Evolutionary conservation across 441 rosid species (phyloP).

Genomic region (Adansonia grandidieri): DNA sequence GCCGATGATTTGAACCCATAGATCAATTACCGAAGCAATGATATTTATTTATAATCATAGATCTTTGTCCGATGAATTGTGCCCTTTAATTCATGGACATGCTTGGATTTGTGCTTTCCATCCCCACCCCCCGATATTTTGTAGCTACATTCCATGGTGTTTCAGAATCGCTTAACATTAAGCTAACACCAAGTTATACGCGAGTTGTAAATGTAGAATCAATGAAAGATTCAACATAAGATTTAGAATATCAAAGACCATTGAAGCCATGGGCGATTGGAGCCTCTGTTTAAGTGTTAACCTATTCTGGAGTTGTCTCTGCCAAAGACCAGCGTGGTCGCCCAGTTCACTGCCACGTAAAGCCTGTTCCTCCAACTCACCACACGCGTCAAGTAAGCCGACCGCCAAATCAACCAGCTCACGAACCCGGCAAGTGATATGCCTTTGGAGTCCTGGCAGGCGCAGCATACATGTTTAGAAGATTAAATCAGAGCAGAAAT

Average conservation of each 20-base stretch:
- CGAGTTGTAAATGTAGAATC: neutral
- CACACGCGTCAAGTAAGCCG: constrained; percentile 90
- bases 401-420: constrained; percentile 90
- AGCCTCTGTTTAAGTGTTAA: neutral
- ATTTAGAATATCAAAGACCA: neutral
- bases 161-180: neutral
- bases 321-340: constrained; percentile 87
- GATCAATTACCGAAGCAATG: no score
- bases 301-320: constrained; percentile 76
- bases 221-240: neutral
- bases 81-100: no score
- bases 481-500: neutral
- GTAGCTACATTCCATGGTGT: neutral
- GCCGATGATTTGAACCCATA: no score
- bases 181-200: neutral
- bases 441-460: constrained; percentile 65
- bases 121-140: no score
- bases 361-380: constrained; percentile 93
- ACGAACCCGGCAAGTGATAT: constrained; percentile 74
- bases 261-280: neutral
- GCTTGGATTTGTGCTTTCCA: no score
- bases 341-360: constrained; percentile 86
- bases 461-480: constrained; percentile 15
- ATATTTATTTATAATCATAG: no score
- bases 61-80: no score